Evolutionary conservation across 1,284 basidiomycete species (phyloP).

Genomic region (Laetiporus sulphureus): DNA sequence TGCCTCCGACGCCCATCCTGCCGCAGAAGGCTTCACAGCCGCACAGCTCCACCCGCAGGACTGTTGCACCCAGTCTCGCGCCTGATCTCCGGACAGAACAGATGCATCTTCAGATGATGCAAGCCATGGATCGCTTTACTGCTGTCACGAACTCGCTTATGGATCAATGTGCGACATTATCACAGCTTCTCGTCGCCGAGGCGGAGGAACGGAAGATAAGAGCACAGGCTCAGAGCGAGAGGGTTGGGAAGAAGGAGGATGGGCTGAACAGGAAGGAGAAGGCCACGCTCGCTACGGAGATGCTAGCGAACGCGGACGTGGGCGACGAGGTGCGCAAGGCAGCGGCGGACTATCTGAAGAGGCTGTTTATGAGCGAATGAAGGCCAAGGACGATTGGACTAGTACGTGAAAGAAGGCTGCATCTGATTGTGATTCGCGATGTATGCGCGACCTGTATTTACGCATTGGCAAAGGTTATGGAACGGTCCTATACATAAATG

Average conservation of each 20-base stretch:
- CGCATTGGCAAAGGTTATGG: too few relatives aligned
- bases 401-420: too few relatives aligned
- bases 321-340: constrained; percentile 54
- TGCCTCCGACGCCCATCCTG: neutral
- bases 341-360: constrained; percentile 64
- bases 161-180: constrained; percentile 44
- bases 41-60: neutral
- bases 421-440: too few relatives aligned
- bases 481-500: too few relatives aligned
- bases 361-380: constrained; percentile 31
- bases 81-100: constrained; percentile 7
- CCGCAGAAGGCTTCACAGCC: neutral
- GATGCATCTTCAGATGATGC: constrained; percentile 17
- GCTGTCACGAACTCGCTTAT: constrained; percentile 49
- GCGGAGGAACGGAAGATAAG: constrained; percentile 26
- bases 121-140: constrained; percentile 40
- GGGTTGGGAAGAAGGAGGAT: constrained; percentile 44
- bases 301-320: constrained; percentile 46
- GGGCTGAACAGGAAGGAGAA: constrained; percentile 48
- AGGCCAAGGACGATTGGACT: too few relatives aligned
- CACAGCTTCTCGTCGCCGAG: constrained; percentile 55
- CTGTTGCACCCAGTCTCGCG: constrained; percentile 1
- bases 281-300: constrained; percentile 54
- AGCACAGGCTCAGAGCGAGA: constrained; percentile 39
- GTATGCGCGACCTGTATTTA: too few relatives aligned